Conservation (phyloP, 2,329 filamentous ascomycete genomes). For the Fusarium multiceps region DNA sequence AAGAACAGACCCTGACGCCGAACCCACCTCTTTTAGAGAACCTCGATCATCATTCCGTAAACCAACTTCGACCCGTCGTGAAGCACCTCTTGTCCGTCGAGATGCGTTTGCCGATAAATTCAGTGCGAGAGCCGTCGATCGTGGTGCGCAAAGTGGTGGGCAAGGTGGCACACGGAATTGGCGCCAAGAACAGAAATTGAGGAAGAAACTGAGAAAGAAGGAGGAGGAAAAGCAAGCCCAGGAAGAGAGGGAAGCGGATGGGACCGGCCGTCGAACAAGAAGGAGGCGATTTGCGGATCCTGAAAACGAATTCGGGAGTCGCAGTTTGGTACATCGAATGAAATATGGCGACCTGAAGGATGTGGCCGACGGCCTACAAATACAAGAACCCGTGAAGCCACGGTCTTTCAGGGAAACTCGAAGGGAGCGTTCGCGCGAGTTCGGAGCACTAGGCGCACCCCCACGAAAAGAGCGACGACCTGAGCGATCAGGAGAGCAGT, state of each 20-base stretch:
- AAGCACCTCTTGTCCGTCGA: conserved; percentile 6
- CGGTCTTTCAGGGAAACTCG: conserved; percentile 35
- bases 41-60: not conserved
- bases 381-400: conserved; percentile 46
- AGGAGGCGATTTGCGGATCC: conserved; percentile 65
- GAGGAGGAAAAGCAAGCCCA: conserved; percentile 53
- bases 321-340: conserved; percentile 65
- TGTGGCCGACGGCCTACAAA: conserved; percentile 39
- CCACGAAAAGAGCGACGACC: conserved; percentile 5
- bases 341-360: conserved; percentile 57
- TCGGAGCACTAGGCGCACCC: not conserved
- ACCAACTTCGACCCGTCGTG: not conserved
- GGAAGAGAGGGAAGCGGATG: conserved; percentile 50
- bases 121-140: conserved; percentile 46
- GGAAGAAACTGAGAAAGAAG: conserved; percentile 63
- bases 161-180: conserved; percentile 41
- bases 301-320: conserved; percentile 62
- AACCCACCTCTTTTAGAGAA: not conserved
- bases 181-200: conserved; percentile 57
- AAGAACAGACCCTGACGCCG: not conserved
- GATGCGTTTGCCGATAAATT: conserved; percentile 38
- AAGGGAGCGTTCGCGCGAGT: conserved; percentile 14
- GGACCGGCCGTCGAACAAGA: conserved; percentile 57
- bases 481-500: conserved; percentile 4
- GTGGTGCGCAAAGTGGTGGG: not conserved